These are phyloP conservation scores for Ogataea corticis DNA, from an alignment of 805 yeast genomes.

Conservation along the genomic window DNA sequence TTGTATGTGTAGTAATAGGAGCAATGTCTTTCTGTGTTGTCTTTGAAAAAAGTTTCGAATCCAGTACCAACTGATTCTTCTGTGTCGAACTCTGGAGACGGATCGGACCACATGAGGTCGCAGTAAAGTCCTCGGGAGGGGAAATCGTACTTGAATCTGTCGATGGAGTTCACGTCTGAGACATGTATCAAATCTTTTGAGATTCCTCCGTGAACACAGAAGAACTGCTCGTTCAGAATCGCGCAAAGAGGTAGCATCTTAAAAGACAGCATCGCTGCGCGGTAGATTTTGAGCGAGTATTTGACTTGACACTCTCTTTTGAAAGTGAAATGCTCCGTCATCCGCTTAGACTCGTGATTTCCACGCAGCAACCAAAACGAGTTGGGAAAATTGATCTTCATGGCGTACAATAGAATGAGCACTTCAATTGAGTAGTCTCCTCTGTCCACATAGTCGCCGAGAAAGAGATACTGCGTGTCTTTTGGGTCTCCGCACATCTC, in stretches of 20 bases:
- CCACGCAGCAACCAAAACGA: constrained; percentile 85
- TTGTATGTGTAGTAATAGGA: constrained; percentile 83
- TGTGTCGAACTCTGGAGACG: constrained; percentile 80
- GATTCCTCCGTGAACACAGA: constrained; percentile 95
- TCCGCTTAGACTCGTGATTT: constrained; percentile 90
- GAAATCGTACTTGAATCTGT: constrained; percentile 80
- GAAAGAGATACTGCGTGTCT: constrained; percentile 71
- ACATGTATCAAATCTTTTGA: constrained; percentile 77
- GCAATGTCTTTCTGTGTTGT: constrained; percentile 82
- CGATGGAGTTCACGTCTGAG: constrained; percentile 65
- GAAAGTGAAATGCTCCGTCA: constrained; percentile 93
- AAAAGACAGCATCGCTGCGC: constrained; percentile 73
- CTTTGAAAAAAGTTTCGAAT: constrained; percentile 48
- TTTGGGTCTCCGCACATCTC: constrained; percentile 92
- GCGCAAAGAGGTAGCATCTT: constrained; percentile 90
- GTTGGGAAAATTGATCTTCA: constrained; percentile 74
- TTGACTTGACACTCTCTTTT: constrained; percentile 87
- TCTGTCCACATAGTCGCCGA: constrained; percentile 95
- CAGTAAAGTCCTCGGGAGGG: constrained; percentile 93
- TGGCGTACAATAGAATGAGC: constrained; percentile 69
- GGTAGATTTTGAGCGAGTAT: constrained; percentile 65
- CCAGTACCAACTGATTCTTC: constrained; percentile 40
- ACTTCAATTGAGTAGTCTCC: constrained; percentile 92
- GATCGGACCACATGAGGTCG: constrained; percentile 95
- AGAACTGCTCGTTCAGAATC: constrained; percentile 85